Evolutionary conservation across 768 basidiomycete species (phyloP).

Genomic region (Trametes villosa): DNA sequence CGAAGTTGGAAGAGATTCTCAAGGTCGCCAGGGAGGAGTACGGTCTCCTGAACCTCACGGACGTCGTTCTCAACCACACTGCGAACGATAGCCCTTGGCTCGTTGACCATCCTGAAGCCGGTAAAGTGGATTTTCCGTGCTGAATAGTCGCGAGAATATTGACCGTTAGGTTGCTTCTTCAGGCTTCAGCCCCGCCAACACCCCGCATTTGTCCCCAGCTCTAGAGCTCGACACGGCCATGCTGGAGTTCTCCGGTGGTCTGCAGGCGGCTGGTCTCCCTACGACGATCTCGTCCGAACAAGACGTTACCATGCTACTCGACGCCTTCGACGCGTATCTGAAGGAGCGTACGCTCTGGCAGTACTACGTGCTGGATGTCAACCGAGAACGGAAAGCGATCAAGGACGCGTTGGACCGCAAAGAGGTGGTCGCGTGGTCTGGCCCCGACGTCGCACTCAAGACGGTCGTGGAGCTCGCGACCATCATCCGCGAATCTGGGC

Average conservation of each 20-base stretch:
- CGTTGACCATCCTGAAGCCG: slow-evolving; percentile 92
- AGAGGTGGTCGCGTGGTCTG: slow-evolving; percentile 60
- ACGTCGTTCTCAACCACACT: slow-evolving; percentile 97
- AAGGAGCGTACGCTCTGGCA: slow-evolving; percentile 84
- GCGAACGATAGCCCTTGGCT: slow-evolving; percentile 95
- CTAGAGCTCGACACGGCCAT: slow-evolving; percentile 90
- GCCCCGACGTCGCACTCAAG: slow-evolving; percentile 61
- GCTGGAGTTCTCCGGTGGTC: slow-evolving; percentile 73
- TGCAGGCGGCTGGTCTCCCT: slow-evolving; percentile 72
- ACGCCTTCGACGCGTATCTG: slow-evolving; percentile 62
- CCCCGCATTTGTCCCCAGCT: slow-evolving; percentile 91
- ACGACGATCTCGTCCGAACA: slow-evolving; percentile 61
- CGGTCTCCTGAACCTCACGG: slow-evolving; percentile 87
- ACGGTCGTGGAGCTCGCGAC: slow-evolving; percentile 67
- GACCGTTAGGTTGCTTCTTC: neutral
- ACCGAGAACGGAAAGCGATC: slow-evolving; percentile 63
- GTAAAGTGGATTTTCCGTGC: slow-evolving; percentile 43
- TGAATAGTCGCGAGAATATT: neutral
- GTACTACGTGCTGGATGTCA: slow-evolving; percentile 87
- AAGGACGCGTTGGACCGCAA: slow-evolving; percentile 54
- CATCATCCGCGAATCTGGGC: slow-evolving; percentile 55
- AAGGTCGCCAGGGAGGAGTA: slow-evolving; percentile 79
- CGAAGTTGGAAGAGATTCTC: slow-evolving; percentile 65
- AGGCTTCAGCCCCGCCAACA: slow-evolving; percentile 92
- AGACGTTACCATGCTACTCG: slow-evolving; percentile 72